These are phyloP conservation scores for Pholiota microspora DNA, from an alignment of 768 basidiomycete genomes.

Conservation along the genomic window DNA sequence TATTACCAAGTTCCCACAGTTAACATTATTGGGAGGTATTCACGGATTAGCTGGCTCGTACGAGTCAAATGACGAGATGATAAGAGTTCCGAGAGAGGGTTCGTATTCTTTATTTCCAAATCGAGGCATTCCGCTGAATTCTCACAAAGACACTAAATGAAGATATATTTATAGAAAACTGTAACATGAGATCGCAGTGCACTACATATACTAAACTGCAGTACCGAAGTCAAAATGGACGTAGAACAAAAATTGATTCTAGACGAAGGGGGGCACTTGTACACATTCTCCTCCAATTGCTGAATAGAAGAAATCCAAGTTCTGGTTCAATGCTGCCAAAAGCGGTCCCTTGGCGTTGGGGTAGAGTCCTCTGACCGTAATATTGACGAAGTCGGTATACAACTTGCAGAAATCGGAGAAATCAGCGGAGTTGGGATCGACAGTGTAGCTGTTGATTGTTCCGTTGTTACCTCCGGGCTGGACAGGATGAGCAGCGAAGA, in stretches of 20 bases:
- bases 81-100: too few species aligned
- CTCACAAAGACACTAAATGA: not conserved
- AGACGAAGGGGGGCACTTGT: slow-evolving; percentile 12
- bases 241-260: too few species aligned
- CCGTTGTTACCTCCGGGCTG: slow-evolving; percentile 17
- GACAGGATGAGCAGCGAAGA: slow-evolving; percentile 14
- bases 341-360: slow-evolving; percentile 17
- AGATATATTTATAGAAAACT: too few species aligned
- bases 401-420: slow-evolving; percentile 16
- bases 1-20: too few species aligned
- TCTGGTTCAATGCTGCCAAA: slow-evolving; percentile 15
- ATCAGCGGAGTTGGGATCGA: slow-evolving; percentile 18
- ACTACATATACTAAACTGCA: too few species aligned
- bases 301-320: slow-evolving; percentile 14
- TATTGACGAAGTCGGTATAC: slow-evolving; percentile 21
- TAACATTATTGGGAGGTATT: too few species aligned
- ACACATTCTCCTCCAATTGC: slow-evolving; percentile 6
- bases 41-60: too few species aligned
- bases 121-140: too few species aligned
- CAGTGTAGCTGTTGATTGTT: slow-evolving; percentile 17
- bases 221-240: too few species aligned
- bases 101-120: not conserved
- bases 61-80: too few species aligned
- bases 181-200: too few species aligned
- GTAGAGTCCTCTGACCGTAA: slow-evolving; percentile 19